Percentiles rank a stretch among this genome's conserved stretches.
These are phyloP conservation scores for Penicillium sp. DNA, from an alignment of 2,329 filamentous ascomycete genomes.

Conservation along the genomic window DNA sequence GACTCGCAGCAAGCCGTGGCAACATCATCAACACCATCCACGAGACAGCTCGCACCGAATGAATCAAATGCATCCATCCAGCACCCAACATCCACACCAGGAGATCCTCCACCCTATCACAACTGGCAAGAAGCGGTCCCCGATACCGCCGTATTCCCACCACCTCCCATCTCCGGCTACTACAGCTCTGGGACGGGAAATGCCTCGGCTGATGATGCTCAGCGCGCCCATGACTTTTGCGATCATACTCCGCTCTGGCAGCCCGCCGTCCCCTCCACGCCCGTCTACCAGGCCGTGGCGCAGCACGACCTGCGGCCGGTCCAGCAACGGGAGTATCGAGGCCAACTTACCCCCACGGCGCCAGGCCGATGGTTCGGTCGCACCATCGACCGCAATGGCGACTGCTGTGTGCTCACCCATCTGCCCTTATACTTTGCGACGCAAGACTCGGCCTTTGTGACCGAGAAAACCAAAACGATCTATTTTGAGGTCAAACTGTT, in stretches of 20 bases:
- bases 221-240: constrained; percentile 53
- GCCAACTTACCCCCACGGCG: constrained; percentile 33
- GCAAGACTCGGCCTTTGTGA: constrained; percentile 46
- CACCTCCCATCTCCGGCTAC: constrained; percentile 52
- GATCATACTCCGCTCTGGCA: constrained; percentile 46
- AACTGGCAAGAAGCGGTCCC: constrained; percentile 56
- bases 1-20: constrained; percentile 8
- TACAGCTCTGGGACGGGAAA: constrained; percentile 53
- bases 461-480: constrained; percentile 45
- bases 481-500: constrained; percentile 55
- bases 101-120: constrained; percentile 52
- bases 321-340: constrained; percentile 37
- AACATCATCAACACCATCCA: neutral
- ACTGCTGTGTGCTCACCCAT: constrained; percentile 49
- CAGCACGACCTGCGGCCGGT: constrained; percentile 43
- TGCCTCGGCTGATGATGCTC: constrained; percentile 49
- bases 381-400: constrained; percentile 39
- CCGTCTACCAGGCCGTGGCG: constrained; percentile 40
- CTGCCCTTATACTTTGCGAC: constrained; percentile 53
- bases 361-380: constrained; percentile 42
- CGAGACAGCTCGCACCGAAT: neutral
- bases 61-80: neutral
- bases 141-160: constrained; percentile 54
- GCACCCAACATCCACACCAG: neutral
- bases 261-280: constrained; percentile 40